phyloP scores from a whole-genome alignment of 2,329 filamentous ascomycete species.

The Colletotrichum siamense region DNA sequence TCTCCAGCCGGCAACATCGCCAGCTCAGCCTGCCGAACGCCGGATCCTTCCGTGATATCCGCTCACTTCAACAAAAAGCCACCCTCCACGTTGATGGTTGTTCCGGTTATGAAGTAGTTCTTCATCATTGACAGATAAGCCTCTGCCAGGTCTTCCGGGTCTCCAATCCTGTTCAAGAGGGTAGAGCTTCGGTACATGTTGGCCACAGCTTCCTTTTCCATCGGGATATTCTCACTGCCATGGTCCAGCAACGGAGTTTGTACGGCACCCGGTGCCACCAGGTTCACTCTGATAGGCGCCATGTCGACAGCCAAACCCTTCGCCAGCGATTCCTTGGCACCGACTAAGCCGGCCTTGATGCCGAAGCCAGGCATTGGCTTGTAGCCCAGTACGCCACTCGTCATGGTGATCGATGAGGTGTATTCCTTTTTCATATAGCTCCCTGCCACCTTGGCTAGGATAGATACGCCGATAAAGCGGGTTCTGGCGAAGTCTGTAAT shows the following conservation, averaged over 20 bases:
- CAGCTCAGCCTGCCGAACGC: neutral
- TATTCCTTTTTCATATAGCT: conserved; percentile 46
- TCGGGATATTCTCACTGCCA: neutral
- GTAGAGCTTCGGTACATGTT: neutral
- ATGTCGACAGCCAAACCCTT: conserved; percentile 67
- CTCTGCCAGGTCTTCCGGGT: conserved; percentile 46
- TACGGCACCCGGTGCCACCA: conserved; percentile 61
- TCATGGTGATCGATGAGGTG: conserved; percentile 59
- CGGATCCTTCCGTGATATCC: neutral
- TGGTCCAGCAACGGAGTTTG: conserved; percentile 46
- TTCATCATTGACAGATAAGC: conserved; percentile 49
- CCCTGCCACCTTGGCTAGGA: conserved; percentile 56
- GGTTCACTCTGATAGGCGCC: conserved; percentile 67
- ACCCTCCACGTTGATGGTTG: conserved; percentile 21
- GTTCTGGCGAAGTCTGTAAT: conserved; percentile 42
- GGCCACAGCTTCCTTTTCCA: neutral
- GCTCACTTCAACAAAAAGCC: neutral
- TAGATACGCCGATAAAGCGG: conserved; percentile 41
- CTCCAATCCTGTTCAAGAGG: neutral
- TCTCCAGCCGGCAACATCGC: neutral
- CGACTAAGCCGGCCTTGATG: conserved; percentile 51
- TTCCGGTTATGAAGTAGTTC: conserved; percentile 41
- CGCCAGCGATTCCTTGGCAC: conserved; percentile 57
- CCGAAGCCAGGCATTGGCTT: conserved; percentile 58
- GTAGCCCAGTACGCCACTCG: conserved; percentile 56